Evolutionary conservation across 169 alveolate species (phyloP).

Genomic region (Ichthyophthirius multifiliis): DNA sequence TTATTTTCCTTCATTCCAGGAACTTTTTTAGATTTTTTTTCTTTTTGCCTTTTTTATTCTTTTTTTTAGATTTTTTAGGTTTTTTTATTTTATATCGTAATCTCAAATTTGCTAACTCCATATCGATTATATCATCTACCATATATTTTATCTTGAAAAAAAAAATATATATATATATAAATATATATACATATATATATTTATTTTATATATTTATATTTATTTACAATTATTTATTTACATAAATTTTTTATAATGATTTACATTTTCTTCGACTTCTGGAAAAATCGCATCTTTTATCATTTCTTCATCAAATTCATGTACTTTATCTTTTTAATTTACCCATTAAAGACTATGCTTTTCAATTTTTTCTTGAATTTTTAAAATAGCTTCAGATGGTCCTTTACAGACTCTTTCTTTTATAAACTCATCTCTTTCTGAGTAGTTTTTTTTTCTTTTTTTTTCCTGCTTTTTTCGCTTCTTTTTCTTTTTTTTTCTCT

Average conservation of each 20-base stretch:
- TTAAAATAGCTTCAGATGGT: slow-evolving; percentile 33
- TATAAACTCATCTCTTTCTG: slow-evolving; percentile 15
- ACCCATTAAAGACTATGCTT: not conserved
- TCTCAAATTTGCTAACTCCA: slow-evolving; percentile 37
- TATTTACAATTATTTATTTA: not conserved
- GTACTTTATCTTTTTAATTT: not conserved
- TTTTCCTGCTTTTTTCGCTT: slow-evolving; percentile 27
- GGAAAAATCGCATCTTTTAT: not conserved
- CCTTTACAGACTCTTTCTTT: slow-evolving; percentile 32
- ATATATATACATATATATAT: not conserved
- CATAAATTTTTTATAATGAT: no score
- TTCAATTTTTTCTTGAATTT: slow-evolving; percentile 28
- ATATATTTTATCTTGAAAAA: not conserved
- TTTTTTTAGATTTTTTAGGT: slow-evolving; percentile 52
- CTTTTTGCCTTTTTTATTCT: slow-evolving; percentile 58
- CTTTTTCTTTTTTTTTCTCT: slow-evolving; percentile 46
- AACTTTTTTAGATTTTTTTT: slow-evolving; percentile 36
- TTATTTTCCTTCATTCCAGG: slow-evolving; percentile 70
- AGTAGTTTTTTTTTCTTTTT: not conserved
- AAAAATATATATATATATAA: not conserved
- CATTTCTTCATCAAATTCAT: slow-evolving; percentile 11
- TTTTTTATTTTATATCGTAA: slow-evolving; percentile 49
- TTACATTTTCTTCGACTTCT: slow-evolving; percentile 5
- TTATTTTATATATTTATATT: not conserved
- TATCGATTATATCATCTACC: slow-evolving; percentile 43